These are phyloP conservation scores for Nissolia schottii DNA, from an alignment of 306 rosid species.

Conservation along the genomic window DNA sequence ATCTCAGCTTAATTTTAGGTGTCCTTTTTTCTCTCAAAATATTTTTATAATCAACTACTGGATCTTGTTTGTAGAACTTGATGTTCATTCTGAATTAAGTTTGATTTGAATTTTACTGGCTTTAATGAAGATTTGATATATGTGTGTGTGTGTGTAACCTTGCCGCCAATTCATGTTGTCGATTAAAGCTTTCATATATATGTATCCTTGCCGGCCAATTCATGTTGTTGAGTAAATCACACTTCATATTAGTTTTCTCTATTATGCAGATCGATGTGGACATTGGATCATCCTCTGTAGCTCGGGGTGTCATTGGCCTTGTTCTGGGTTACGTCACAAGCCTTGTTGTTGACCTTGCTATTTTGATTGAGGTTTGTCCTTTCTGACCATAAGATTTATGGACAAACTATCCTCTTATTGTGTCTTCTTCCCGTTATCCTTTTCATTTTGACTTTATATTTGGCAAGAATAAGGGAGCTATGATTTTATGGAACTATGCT, in stretches of 20 bases:
- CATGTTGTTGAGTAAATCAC: background rate
- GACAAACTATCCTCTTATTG: background rate
- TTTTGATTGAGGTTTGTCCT: slow-evolving; percentile 81
- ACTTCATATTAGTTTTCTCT: background rate
- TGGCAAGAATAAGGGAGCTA: background rate
- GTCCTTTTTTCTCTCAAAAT: background rate
- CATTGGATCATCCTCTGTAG: slow-evolving; percentile 95
- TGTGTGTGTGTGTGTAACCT: too few species aligned
- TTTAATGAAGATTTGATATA: slow-evolving; percentile 10
- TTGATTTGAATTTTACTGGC: slow-evolving; percentile 10
- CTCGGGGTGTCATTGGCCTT: slow-evolving; percentile 82
- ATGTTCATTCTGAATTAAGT: background rate
- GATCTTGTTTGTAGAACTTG: background rate
- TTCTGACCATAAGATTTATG: slow-evolving; percentile 3
- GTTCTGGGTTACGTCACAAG: slow-evolving; percentile 94
- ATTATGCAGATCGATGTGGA: slow-evolving; percentile 89
- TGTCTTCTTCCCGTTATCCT: slow-evolving; percentile 3
- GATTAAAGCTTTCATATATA: slow-evolving; percentile 5
- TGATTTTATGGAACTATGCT: background rate
- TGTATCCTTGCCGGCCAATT: background rate
- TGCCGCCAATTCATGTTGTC: too few species aligned
- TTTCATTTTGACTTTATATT: slow-evolving; percentile 1
- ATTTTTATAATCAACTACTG: background rate
- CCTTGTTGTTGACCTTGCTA: slow-evolving; percentile 90
- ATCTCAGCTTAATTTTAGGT: background rate